Evolutionary conservation across 73 alveolate species (phyloP).

Genomic region (Symbiodinium natans): DNA sequence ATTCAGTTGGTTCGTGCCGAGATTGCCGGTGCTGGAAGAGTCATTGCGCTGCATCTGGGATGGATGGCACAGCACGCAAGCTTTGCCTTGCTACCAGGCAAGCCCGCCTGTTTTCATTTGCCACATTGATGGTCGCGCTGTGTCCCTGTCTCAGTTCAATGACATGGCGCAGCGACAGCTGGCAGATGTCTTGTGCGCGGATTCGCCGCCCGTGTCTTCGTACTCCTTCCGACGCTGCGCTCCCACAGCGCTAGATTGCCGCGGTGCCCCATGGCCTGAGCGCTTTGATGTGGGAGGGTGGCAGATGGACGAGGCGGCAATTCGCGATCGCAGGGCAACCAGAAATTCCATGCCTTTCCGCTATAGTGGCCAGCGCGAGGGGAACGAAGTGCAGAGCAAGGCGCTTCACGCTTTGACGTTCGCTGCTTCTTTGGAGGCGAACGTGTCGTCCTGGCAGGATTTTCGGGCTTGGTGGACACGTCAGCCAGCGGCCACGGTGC

Average conservation of each 20-base stretch:
- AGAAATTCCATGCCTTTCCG: background rate
- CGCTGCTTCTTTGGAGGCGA: background rate
- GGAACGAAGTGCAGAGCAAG: background rate
- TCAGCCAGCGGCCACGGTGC: background rate
- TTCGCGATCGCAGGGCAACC: background rate
- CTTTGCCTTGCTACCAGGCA: background rate
- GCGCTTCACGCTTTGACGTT: background rate
- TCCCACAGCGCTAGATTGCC: background rate
- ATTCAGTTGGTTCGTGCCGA: background rate
- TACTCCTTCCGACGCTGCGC: background rate
- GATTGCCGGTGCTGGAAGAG: background rate
- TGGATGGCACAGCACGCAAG: background rate
- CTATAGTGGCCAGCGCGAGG: background rate
- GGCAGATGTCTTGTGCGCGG: background rate
- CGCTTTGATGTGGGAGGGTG: background rate
- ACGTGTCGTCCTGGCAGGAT: background rate
- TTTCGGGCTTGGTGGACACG: background rate
- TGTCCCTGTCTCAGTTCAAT: background rate
- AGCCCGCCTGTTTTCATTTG: background rate
- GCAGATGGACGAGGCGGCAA: background rate
- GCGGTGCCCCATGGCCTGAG: background rate
- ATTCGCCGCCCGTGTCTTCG: background rate
- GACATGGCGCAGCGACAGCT: background rate
- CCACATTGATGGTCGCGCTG: background rate
- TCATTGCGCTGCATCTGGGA: background rate